Base-by-base conservation (phyloP, 2,329 filamentous ascomycete species). In the Beauveria asiatica region DNA sequence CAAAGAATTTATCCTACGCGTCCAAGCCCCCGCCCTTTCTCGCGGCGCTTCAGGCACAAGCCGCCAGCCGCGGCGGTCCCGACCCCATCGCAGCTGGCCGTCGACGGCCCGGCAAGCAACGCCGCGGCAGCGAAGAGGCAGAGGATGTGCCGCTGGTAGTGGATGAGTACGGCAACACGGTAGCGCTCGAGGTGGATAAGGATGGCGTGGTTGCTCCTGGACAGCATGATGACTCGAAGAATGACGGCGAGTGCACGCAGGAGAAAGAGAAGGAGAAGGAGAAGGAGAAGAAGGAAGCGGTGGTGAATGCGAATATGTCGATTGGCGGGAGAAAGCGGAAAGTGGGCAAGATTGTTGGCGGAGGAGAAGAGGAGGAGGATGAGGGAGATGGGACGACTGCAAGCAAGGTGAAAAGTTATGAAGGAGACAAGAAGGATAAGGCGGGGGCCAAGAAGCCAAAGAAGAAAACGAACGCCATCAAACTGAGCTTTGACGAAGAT, bases 111-210 rank as follows among this genome's bases (percentile, higher is more conserved):
- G 72, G 68, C 61, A 81, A 78, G 74, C 81, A 76, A 73, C 80
- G 79, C 41, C 83, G 82, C 17, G 83, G 76, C 62, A 85, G 87
- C 65, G 86, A 86, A 45, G 85, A 91, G 62, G 88, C 87, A 13
- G 89, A 93, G 65, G 89, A 93, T 70, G 86, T 80, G 54, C 90
- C 90, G 0, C 79, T 90, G 0, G 84, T 90, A 56, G 83, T 94
- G 4, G 83, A 93, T 65, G 89, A 91, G 69, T 78, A 82, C 5
- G 88, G 84, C 54, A 87, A 90, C 59, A 80, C 86, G 33, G 80
- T 87, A 33, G 51, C 72, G 74, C 65, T 83, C 66, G 63, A 80
- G 19, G 70, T 81, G 5, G 74, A 72, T 57, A 69, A 70, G 49
- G 77, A 81, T 62, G 79, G 78, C 8, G 68, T 63, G 4, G 72